phyloP scores from a whole-genome alignment of 352 stramenopile genomes.

The Pseudoperonospora humuli region DNA sequence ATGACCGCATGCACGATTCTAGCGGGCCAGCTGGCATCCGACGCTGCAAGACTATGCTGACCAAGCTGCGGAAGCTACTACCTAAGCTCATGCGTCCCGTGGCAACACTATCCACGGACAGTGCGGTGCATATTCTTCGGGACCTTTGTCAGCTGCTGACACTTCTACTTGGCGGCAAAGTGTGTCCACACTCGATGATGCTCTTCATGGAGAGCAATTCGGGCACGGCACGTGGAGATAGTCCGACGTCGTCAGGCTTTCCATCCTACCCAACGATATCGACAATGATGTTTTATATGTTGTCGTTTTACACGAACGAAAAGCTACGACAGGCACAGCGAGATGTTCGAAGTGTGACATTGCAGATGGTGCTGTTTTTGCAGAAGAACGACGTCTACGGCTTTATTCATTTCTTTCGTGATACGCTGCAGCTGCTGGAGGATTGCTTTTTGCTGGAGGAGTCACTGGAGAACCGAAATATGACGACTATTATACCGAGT shows the following conservation, averaged over 20 bases:
- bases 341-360: slow-evolving; percentile 37
- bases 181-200: slow-evolving; percentile 54
- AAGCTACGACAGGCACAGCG: slow-evolving; percentile 28
- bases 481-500: slow-evolving; percentile 9
- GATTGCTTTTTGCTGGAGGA: slow-evolving; percentile 55
- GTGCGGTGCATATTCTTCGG: slow-evolving; percentile 32
- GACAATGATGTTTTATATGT: slow-evolving; percentile 69
- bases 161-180: slow-evolving; percentile 31
- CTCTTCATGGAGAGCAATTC: slow-evolving; percentile 41
- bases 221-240: background rate
- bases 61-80: slow-evolving; percentile 57
- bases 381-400: slow-evolving; percentile 43
- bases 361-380: slow-evolving; percentile 51
- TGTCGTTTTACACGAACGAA: slow-evolving; percentile 56
- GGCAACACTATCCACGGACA: slow-evolving; percentile 22
- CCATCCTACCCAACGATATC: slow-evolving; percentile 41
- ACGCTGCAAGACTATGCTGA: slow-evolving; percentile 59
- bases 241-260: slow-evolving; percentile 13
- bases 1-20: slow-evolving; percentile 34
- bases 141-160: slow-evolving; percentile 51
- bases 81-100: slow-evolving; percentile 60
- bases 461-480: slow-evolving; percentile 26
- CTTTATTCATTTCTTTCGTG: slow-evolving; percentile 60
- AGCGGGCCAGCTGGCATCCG: slow-evolving; percentile 26
- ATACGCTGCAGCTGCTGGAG: slow-evolving; percentile 43